Base-by-base conservation (phyloP, 345 rosid species). In the Eucalyptus urophylla region DNA sequence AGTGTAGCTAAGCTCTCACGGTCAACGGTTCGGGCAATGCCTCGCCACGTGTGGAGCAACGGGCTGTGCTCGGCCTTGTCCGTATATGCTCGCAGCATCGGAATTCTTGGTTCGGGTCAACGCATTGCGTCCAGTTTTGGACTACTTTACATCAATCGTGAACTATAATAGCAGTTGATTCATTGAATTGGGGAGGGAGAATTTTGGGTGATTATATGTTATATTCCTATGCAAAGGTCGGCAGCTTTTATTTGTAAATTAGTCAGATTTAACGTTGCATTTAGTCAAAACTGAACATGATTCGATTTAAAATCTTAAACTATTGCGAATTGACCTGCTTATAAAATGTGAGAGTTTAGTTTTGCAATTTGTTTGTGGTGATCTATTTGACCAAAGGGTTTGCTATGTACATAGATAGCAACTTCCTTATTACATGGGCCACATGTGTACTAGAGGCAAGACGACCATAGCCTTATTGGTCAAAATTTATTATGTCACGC, bases 261-360 rank as follows among this genome's bases (percentile, higher is more conserved):
- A n/a, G 6, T 65, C 4, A n/a, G 3, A 65, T n/a, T n/a, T 3
- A 14, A 65, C 0, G 4, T 65, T 65, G 3, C 8, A 65, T 1
- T 3, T 65, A 65, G 76, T 2, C 76, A 65, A 14, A 8, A 15
- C 0, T n/a, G 37, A 15, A 3, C 1, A 65, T 14, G 40, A 16
- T 65, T 8, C 1, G 0, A 49, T 1, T 49, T 1, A 4, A 16
- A 65, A 16, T 8, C 0, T n/a, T n/a, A n/a, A 65, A 8, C 0
- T 1, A n/a, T n/a, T 0, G 0, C 0, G 5, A 65, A n/a, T 65
- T 0, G 6, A 65, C 6, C 3, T 14, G 6, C 2, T 65, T 65
- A 65, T 14, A 14, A n/a, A n/a, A 65, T 65, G 1, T 10, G 4
- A 14, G 21, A 15, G 11, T n/a, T n/a, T 65, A n/a, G 0, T 65